Base-by-base conservation (phyloP, 140 eudicot species). In the Stevia rebaudiana region DNA sequence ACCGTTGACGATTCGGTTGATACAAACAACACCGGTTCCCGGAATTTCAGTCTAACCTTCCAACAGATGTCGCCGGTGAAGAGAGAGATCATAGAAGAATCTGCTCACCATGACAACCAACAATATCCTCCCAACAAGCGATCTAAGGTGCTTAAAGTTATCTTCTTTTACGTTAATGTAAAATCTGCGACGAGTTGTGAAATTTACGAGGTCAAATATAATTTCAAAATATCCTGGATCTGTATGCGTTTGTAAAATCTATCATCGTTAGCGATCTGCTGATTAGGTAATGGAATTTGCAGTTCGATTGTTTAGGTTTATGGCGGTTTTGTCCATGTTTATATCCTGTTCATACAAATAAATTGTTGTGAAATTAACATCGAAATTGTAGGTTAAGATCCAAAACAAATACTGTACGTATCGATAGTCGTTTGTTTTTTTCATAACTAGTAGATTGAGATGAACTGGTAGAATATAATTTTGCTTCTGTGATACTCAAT, bases 31-130 rank as follows among this genome's bases (percentile, higher is more conserved):
- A 21, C 63, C 42, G 51, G 43, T 61, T 39, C 41, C 39, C 75
- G 67, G 74, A 68, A 52, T 67, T 69, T 19, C 72, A 67, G 68
- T 67, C 76, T 49, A 58, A 57, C 42, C 63, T 11, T 50, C 9
- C 47, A 30, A 35, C 63, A 74, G 46, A 74, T 70, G 83, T 63
- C 77, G 71, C 69, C 78, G 72, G 86, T 83, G 30, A 83, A 87
- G 65, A 52, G 71, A 52, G 95, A 87, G 47, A 54, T 76, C 28
- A 78, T 79, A 7, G 92, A 81, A 52, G 59, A 76, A 17, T 53
- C 73, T 57, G n/a, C 74, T 42, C 58, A 56, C 21, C 30, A 43
- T 11, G 78, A 74, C 61, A 48, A 70, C 60, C 72, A 74, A 11
- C 78, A 70, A 1, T 69, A 36, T 33, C 77, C 48, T 61, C 62